Conservation (phyloP, 1,284 basidiomycete genomes). For the Meira miltonrushii region DNA sequence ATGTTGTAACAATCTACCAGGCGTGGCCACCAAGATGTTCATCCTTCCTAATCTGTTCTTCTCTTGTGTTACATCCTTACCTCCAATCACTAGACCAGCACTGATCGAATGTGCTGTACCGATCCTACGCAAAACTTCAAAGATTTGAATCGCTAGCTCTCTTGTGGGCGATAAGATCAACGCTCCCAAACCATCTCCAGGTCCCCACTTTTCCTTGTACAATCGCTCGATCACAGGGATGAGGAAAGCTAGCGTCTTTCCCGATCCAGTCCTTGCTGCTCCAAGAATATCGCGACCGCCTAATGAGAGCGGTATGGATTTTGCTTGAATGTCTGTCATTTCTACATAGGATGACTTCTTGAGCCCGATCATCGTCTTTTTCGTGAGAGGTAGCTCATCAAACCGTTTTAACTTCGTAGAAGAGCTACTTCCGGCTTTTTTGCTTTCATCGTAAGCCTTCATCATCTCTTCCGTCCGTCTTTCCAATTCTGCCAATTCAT, state of each 20-base stretch:
- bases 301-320: conserved; percentile 41
- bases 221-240: conserved; percentile 71
- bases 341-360: conserved; percentile 43
- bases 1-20: conserved; percentile 88
- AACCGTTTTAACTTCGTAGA: conserved; percentile 22
- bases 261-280: conserved; percentile 73
- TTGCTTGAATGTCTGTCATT: conserved; percentile 48
- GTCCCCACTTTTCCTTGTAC: conserved; percentile 71
- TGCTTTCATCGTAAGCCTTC: conserved; percentile 7
- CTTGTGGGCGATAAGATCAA: conserved; percentile 90
- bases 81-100: conserved; percentile 91
- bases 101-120: conserved; percentile 87
- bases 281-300: conserved; percentile 59
- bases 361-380: conserved; percentile 29
- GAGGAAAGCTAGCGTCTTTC: conserved; percentile 77
- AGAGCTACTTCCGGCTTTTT: conserved; percentile 7
- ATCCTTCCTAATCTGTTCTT: conserved; percentile 71
- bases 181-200: conserved; percentile 79
- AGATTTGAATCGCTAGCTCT: conserved; percentile 94
- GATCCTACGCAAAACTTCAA: conserved; percentile 86
- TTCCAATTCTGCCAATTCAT: conserved; percentile 38
- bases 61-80: conserved; percentile 92
- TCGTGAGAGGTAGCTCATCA: conserved; percentile 39
- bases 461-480: conserved; percentile 18
- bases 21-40: conserved; percentile 97